Base-by-base conservation (phyloP, 257 asterid species). In the Rehmannia glutinosa region DNA sequence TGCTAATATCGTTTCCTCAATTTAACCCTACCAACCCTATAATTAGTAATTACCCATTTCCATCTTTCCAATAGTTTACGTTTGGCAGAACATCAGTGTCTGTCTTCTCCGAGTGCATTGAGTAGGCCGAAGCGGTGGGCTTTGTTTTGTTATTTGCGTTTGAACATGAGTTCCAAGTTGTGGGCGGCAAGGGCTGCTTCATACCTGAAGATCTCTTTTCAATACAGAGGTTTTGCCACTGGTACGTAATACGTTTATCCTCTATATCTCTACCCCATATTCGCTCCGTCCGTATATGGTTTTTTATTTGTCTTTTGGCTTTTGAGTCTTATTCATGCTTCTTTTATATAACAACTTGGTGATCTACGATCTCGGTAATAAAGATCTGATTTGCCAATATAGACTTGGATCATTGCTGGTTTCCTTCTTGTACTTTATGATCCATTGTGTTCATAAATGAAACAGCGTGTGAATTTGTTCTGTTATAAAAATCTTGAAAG, bases 111-210 rank as follows among this genome's bases (percentile, higher is more conserved):
- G n/a, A n/a, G n/a, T 66, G 19, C 75, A 71, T 13, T 46, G 65
- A 66, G 59, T n/a, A 42, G 69, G 42, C 19, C 19, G 51, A 30
- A 55, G 70, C 69, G 77, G 86, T 36, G 76, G 65, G 25, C 32
- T 62, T 36, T 10, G 51, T 38, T 51, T 57, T 35, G n/a, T n/a
- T n/a, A n/a, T n/a, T 66, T 63, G 54, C 41, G 46, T 38, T 30
- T 38, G n/a, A 57, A 33, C 43, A 92, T 92, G 96, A 96, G 96
- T 54, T 76, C 95, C 8, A 76, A 70, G 66, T 70, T 85, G 76
- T 92, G 96, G 96, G 97, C 95, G 43, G 71, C 82, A 6, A 85
- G 73, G 70, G 85, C 84, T 70, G 98, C 97, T 87, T 85, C 96
- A 0, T 82, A 68, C 74, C 86, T 91, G 15, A 82, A 77, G 93